Percentiles rank a stretch among this genome's conserved stretches.
phyloP scores from a whole-genome alignment of 2,329 filamentous ascomycete species.

The Fonsecaea multimorphosa region DNA sequence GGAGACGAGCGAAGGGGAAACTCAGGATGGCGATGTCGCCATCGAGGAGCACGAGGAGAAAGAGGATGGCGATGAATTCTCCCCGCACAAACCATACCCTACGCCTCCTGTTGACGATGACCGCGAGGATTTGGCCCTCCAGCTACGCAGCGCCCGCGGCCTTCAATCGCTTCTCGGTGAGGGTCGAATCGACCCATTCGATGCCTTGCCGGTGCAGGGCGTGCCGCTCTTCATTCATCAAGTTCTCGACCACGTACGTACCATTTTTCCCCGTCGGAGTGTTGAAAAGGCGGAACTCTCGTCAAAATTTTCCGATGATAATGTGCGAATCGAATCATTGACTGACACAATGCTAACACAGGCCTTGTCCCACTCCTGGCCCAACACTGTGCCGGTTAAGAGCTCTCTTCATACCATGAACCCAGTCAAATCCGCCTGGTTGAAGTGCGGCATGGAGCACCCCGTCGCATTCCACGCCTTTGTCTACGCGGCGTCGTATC shows the following conservation, averaged over 20 bases:
- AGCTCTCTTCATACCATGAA: conserved; percentile 12
- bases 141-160: not conserved
- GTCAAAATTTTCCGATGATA: too few relatives aligned
- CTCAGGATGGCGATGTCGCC: too few relatives aligned
- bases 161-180: conserved; percentile 24
- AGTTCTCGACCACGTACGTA: conserved; percentile 33
- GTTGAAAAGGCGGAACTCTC: not conserved
- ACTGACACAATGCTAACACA: not conserved
- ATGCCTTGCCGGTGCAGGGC: conserved; percentile 19
- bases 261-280: not conserved
- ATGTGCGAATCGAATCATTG: not conserved
- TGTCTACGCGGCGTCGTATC: conserved; percentile 30
- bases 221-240: conserved; percentile 26
- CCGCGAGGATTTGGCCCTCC: not conserved
- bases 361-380: conserved; percentile 31
- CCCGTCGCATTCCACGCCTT: conserved; percentile 35
- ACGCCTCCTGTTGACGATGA: not conserved
- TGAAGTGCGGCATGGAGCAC: conserved; percentile 31
- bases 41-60: too few relatives aligned
- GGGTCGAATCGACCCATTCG: conserved; percentile 30
- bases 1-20: not conserved
- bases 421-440: conserved; percentile 32
- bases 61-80: not conserved
- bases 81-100: not conserved
- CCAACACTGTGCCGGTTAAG: conserved; percentile 25